Percentiles rank a stretch among this genome's conserved stretches.
These are phyloP conservation scores for Alternaria sp. DNA, from an alignment of 2,329 filamentous ascomycete genomes.

Conservation along the genomic window DNA sequence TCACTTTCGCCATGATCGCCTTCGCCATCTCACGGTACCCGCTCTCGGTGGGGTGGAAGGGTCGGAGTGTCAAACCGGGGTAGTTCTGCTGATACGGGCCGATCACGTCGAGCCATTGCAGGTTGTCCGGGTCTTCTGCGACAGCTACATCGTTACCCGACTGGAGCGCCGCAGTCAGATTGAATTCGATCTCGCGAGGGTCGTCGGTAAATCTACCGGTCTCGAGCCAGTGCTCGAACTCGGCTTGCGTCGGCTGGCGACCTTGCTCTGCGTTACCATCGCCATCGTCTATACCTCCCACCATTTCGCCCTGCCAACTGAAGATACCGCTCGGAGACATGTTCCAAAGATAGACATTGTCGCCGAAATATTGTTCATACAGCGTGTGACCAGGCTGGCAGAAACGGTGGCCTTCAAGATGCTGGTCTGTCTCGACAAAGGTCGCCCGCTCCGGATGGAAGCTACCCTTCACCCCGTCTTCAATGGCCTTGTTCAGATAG, in stretches of 20 bases:
- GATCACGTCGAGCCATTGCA: not conserved
- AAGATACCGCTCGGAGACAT: not conserved
- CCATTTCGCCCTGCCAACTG: not conserved
- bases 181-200: not conserved
- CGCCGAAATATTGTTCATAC: not conserved
- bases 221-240: not conserved
- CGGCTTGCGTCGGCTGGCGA: not conserved
- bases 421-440: not conserved
- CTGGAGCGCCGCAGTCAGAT: not conserved
- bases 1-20: not conserved
- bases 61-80: not conserved
- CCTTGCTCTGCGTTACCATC: not conserved
- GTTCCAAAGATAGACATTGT: not conserved
- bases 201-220: not conserved
- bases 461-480: not conserved
- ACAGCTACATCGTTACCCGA: not conserved
- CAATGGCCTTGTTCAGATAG: not conserved
- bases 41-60: not conserved
- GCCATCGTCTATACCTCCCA: not conserved
- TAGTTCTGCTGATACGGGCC: not conserved
- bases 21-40: not conserved
- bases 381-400: not conserved
- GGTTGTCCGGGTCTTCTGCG: not conserved
- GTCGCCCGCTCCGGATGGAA: not conserved
- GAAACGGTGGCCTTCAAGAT: not conserved